Conservation (phyloP, 441 rosid species). For the Pelargonium cotyledonis region DNA sequence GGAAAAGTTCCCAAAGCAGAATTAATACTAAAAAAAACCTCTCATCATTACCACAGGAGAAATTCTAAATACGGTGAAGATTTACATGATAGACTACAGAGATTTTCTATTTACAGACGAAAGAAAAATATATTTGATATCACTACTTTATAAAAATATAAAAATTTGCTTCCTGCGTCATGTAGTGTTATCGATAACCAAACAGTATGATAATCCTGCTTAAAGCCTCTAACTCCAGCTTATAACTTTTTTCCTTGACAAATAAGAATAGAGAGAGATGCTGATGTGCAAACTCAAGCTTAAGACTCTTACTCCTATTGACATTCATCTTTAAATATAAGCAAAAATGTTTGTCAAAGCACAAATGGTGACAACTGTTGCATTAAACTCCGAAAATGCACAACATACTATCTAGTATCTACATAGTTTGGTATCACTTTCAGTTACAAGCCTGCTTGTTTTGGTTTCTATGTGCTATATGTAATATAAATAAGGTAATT, state of each 20-base stretch:
- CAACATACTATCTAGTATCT: background rate
- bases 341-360: background rate
- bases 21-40: background rate
- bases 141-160: background rate
- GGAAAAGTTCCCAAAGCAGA: background rate
- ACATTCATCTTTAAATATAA: background rate
- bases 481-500: background rate
- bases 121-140: background rate
- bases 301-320: no score
- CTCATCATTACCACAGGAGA: background rate
- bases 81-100: background rate
- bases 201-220: background rate
- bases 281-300: no score
- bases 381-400: background rate
- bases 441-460: background rate
- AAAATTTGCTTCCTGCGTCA: background rate
- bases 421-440: no score
- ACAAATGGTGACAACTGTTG: background rate
- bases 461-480: background rate
- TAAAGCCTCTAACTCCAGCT: background rate
- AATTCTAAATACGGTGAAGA: background rate
- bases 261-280: no score
- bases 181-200: background rate
- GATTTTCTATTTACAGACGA: background rate
- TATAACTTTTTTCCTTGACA: background rate